These are phyloP conservation scores for Penicillium nordicum DNA, from an alignment of 2,329 filamentous ascomycete species.

Conservation along the genomic window DNA sequence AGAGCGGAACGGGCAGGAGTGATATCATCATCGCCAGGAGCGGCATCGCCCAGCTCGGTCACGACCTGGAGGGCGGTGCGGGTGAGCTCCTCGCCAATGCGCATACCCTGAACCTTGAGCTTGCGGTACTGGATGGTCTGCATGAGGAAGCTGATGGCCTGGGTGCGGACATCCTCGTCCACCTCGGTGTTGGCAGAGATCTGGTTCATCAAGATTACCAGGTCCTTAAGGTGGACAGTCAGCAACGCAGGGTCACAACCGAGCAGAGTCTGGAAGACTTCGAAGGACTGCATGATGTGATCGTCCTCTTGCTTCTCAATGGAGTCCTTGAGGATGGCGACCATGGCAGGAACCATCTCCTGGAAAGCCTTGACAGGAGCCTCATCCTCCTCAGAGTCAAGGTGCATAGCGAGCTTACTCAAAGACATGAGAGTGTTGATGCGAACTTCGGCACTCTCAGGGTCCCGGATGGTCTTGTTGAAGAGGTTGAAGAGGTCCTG, in stretches of 20 bases:
- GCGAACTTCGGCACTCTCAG: slow-evolving; percentile 85
- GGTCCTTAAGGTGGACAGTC: slow-evolving; percentile 79
- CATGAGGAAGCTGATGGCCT: slow-evolving; percentile 90
- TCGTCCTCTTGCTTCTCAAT: slow-evolving; percentile 81
- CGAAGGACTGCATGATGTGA: slow-evolving; percentile 83
- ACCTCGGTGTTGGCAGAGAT: slow-evolving; percentile 72
- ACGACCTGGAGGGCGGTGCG: slow-evolving; percentile 84
- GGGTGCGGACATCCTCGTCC: slow-evolving; percentile 80
- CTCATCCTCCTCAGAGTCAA: slow-evolving; percentile 82
- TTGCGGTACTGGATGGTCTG: slow-evolving; percentile 89
- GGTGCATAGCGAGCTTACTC: slow-evolving; percentile 78
- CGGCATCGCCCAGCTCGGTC: slow-evolving; percentile 71
- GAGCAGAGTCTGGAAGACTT: slow-evolving; percentile 94
- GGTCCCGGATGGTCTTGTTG: slow-evolving; percentile 80
- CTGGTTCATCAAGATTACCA: slow-evolving; percentile 91
- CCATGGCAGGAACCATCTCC: slow-evolving; percentile 79
- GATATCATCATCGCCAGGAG: slow-evolving; percentile 74
- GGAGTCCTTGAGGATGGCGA: slow-evolving; percentile 79
- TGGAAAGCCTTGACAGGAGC: slow-evolving; percentile 72
- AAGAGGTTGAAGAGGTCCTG: slow-evolving; percentile 78
- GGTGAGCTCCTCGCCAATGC: slow-evolving; percentile 82
- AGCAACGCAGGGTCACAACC: slow-evolving; percentile 84
- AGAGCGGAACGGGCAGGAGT: slow-evolving; percentile 83
- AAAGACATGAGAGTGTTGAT: slow-evolving; percentile 92
- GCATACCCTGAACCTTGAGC: slow-evolving; percentile 90